phyloP scores from a whole-genome alignment of 306 rosid species.

The apple (Malus domestica) region DNA sequence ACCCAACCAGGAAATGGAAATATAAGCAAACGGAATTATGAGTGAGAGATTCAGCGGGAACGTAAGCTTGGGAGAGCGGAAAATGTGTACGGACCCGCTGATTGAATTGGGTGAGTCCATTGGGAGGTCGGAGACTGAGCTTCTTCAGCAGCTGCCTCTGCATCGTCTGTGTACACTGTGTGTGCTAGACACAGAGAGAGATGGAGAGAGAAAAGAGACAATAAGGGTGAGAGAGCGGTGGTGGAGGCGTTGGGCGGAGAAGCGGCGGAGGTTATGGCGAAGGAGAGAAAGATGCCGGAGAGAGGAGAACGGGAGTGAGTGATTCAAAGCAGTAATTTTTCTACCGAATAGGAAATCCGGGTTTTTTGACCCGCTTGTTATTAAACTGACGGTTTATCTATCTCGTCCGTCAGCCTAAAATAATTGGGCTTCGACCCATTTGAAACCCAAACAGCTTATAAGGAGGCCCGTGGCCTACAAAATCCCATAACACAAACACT shows the following conservation, averaged over 20 bases:
- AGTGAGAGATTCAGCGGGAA: not conserved
- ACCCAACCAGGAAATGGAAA: not conserved
- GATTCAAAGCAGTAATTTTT: not conserved
- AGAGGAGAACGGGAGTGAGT: not conserved
- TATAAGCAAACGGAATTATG: not conserved
- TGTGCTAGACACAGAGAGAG: not conserved
- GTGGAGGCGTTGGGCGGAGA: not conserved
- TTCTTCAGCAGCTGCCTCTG: slow-evolving; percentile 28
- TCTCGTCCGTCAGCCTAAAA: not conserved
- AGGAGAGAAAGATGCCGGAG: not conserved
- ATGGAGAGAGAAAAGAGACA: not conserved
- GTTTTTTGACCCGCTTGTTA: not conserved
- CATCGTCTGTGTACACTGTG: slow-evolving; percentile 18
- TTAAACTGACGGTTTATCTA: not conserved
- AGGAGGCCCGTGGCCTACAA: not conserved
- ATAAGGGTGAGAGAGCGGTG: not conserved
- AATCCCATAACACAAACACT: not conserved
- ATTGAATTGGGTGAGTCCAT: slow-evolving; percentile 38
- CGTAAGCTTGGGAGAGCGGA: not conserved
- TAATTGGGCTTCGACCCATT: not conserved
- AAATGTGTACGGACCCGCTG: slow-evolving; percentile 32
- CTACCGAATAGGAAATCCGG: not conserved
- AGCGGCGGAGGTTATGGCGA: not conserved
- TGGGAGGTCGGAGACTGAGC: slow-evolving; percentile 18
- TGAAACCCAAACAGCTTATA: not conserved